Conservation (phyloP, 2,329 filamentous ascomycete genomes). For the Microsporum audouinii region DNA sequence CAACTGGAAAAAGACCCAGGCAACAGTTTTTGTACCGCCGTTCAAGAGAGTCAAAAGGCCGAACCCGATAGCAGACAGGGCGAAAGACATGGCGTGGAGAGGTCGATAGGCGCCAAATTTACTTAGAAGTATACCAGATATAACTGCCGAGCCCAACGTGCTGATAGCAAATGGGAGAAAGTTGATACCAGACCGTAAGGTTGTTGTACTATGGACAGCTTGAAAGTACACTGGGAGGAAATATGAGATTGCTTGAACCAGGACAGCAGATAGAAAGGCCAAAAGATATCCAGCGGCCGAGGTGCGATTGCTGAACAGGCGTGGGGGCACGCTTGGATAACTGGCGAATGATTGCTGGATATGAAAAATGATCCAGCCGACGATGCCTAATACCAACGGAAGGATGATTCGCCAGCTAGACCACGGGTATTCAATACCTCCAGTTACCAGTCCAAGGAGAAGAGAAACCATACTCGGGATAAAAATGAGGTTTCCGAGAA, state of each 20-base stretch:
- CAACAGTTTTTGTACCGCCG: conserved; percentile 24
- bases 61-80: conserved; percentile 30
- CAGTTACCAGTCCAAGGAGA: background rate
- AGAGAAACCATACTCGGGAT: background rate
- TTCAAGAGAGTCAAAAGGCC: conserved; percentile 36
- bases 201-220: conserved; percentile 31
- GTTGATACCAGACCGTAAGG: conserved; percentile 26
- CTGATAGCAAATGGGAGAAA: conserved; percentile 20
- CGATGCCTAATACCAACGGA: background rate
- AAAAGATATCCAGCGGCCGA: background rate
- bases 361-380: background rate
- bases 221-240: conserved; percentile 32
- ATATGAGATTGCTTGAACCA: conserved; percentile 8
- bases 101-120: conserved; percentile 21
- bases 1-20: conserved; percentile 37
- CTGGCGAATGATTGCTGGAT: background rate
- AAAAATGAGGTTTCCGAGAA: background rate
- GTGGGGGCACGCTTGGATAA: conserved; percentile 16
- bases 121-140: conserved; percentile 22
- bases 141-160: conserved; percentile 15
- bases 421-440: background rate
- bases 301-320: background rate
- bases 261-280: background rate
- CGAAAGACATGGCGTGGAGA: conserved; percentile 29
- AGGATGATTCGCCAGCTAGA: background rate